Evolutionary conservation across 2,329 filamentous ascomycete genomes (phyloP).

Genomic region (Chaetoscypha palmicola): DNA sequence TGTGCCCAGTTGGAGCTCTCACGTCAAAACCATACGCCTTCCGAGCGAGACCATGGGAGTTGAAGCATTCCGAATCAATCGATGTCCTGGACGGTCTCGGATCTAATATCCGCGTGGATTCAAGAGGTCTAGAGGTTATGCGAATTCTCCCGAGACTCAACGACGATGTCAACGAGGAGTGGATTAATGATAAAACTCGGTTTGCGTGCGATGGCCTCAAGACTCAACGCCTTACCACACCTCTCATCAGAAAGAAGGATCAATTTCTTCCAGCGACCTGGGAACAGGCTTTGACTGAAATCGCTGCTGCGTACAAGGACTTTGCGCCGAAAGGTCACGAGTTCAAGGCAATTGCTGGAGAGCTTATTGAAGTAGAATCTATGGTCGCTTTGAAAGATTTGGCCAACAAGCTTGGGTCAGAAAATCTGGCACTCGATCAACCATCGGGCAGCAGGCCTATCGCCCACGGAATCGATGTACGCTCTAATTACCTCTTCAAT

Average conservation of each 20-base stretch:
- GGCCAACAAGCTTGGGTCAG: conserved; percentile 91
- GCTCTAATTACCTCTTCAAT: conserved; percentile 96
- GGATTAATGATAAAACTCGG: conserved; percentile 98
- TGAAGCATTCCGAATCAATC: conserved; percentile 92
- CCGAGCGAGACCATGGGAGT: conserved; percentile 91
- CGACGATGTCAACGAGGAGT: conserved; percentile 98
- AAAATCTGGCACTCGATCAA: conserved; percentile 90
- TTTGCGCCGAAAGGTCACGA: conserved; percentile 83
- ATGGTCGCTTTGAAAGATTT: conserved; percentile 96
- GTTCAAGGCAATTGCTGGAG: conserved; percentile 90
- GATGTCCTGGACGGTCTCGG: conserved; percentile 90
- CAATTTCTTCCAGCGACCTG: conserved; percentile 90
- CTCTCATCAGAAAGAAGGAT: conserved; percentile 78
- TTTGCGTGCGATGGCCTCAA: conserved; percentile 96
- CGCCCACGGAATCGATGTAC: conserved; percentile 87
- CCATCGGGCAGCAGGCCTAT: conserved; percentile 75
- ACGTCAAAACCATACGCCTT: conserved; percentile 98
- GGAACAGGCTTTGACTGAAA: conserved; percentile 90
- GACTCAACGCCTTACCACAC: conserved; percentile 91
- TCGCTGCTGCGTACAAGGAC: conserved; percentile 71
- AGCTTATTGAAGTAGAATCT: conserved; percentile 85
- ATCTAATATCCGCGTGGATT: conserved; percentile 90
- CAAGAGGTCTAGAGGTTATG: conserved; percentile 93
- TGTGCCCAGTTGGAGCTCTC: conserved; percentile 93
- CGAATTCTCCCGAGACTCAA: conserved; percentile 86